phyloP scores from a whole-genome alignment of 768 basidiomycete genomes.

The Suillus alpinus region DNA sequence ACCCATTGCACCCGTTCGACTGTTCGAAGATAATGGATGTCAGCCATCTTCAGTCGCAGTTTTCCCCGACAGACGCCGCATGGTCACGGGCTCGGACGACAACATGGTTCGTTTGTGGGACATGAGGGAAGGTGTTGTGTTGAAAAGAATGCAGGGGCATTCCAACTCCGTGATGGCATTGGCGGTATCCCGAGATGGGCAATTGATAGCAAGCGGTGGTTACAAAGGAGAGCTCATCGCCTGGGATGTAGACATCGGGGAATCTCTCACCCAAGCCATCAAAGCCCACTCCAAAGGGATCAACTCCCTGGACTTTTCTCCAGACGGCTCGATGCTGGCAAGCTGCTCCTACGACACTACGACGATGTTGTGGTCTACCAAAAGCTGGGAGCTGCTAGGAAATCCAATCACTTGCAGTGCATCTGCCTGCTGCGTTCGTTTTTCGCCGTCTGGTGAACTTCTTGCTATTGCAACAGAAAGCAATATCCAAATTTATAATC shows the following conservation, averaged over 20 bases:
- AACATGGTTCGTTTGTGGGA: too few relatives aligned
- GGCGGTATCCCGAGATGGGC: not conserved
- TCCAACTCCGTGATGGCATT: too few relatives aligned
- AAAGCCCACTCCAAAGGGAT: not conserved
- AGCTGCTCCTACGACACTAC: too few relatives aligned
- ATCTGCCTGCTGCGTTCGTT: accelerated
- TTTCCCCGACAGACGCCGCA: too few relatives aligned
- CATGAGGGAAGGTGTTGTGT: too few relatives aligned
- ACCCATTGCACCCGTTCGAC: too few relatives aligned
- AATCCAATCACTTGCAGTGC: not conserved
- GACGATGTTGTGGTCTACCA: not conserved
- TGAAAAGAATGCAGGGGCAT: too few relatives aligned
- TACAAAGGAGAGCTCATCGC: accelerated
- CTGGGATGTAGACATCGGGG: not conserved
- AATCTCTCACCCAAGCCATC: not conserved
- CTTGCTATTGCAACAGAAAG: not conserved
- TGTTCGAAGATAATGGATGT: too few relatives aligned
- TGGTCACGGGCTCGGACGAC: too few relatives aligned
- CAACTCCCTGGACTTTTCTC: too few relatives aligned
- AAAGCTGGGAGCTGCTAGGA: not conserved
- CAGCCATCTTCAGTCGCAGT: too few relatives aligned
- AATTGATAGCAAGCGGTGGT: not conserved
- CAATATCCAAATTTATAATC: not conserved
- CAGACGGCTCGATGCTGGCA: not conserved
- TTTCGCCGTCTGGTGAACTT: not conserved